A percentile compares a stretch with the other conserved stretches of the same genome.
phyloP scores from a whole-genome alignment of 306 rosid genomes.

The Glycine latifolia region DNA sequence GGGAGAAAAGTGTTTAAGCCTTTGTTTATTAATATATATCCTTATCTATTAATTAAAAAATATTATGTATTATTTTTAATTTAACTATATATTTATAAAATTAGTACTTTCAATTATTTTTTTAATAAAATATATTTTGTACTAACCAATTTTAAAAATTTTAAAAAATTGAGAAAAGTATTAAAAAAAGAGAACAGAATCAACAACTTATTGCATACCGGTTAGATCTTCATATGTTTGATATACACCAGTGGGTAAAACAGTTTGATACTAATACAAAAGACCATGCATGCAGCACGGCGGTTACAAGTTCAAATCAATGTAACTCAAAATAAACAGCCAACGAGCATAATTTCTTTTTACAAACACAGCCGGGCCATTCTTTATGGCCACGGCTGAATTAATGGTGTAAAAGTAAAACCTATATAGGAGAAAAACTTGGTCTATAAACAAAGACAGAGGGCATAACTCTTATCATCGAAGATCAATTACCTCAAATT shows the following conservation, averaged over 20 bases:
- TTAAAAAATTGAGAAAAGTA: too few species aligned
- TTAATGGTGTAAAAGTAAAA: too few species aligned
- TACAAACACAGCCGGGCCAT: constrained; percentile 41
- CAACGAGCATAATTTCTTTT: constrained; percentile 47
- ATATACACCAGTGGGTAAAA: too few species aligned
- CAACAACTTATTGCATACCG: background rate
- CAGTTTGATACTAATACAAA: background rate
- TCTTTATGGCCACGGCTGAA: background rate
- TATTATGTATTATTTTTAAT: too few species aligned
- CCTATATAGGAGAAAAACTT: constrained; percentile 18
- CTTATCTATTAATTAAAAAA: too few species aligned
- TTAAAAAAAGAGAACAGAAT: too few species aligned
- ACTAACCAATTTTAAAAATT: too few species aligned
- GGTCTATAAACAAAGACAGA: constrained; percentile 49
- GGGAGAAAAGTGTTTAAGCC: too few species aligned
- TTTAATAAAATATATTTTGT: too few species aligned
- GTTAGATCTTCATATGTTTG: background rate
- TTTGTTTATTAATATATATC: too few species aligned
- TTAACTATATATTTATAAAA: too few species aligned
- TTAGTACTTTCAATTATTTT: too few species aligned
- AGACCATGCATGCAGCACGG: background rate
- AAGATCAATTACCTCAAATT: constrained; percentile 94
- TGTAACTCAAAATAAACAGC: constrained; percentile 8
- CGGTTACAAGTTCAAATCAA: background rate
- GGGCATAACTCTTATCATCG: constrained; percentile 55